Evolutionary conservation across 352 stramenopile genomes (phyloP).

Genomic region (Pythium aphanidermatum): DNA sequence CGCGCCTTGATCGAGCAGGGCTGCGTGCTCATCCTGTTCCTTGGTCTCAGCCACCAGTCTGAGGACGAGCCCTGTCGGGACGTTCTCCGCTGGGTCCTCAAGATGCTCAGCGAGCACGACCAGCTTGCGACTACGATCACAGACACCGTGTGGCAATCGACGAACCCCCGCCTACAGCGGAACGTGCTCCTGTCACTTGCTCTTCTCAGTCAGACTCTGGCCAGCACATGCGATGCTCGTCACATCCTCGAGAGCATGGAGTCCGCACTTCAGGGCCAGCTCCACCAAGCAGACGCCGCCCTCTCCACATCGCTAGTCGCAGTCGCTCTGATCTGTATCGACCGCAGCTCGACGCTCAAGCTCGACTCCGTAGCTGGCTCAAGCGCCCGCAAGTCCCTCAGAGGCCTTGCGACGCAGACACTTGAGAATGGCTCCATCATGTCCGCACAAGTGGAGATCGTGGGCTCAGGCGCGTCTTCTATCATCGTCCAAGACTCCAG

Average conservation of each 20-base stretch:
- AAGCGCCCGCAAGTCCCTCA: background rate
- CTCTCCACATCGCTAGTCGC: conserved; percentile 24
- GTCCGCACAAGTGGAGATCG: background rate
- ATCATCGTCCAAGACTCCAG: too few species aligned
- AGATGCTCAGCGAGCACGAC: conserved; percentile 17
- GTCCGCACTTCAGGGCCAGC: too few species aligned
- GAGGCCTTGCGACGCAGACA: background rate
- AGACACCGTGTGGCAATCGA: conserved; percentile 26
- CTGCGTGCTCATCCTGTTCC: conserved; percentile 32
- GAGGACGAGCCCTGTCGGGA: background rate
- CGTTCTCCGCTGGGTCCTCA: conserved; percentile 23
- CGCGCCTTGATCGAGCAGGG: conserved; percentile 41
- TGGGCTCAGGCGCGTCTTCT: too few species aligned
- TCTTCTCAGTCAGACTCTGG: conserved; percentile 26
- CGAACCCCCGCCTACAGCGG: conserved; percentile 32
- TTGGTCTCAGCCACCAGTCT: conserved; percentile 1
- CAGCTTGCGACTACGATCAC: conserved; percentile 22
- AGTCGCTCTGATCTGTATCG: conserved; percentile 17
- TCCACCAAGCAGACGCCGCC: conserved; percentile 4
- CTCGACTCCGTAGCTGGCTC: conserved; percentile 13
- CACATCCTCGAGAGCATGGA: conserved; percentile 19
- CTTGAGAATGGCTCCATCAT: background rate
- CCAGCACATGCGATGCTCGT: conserved; percentile 11
- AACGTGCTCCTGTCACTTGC: conserved; percentile 38
- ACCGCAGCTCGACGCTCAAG: conserved; percentile 36